phyloP scores from a whole-genome alignment of 2,329 filamentous ascomycete genomes.

The Colletotrichum falcatum region DNA sequence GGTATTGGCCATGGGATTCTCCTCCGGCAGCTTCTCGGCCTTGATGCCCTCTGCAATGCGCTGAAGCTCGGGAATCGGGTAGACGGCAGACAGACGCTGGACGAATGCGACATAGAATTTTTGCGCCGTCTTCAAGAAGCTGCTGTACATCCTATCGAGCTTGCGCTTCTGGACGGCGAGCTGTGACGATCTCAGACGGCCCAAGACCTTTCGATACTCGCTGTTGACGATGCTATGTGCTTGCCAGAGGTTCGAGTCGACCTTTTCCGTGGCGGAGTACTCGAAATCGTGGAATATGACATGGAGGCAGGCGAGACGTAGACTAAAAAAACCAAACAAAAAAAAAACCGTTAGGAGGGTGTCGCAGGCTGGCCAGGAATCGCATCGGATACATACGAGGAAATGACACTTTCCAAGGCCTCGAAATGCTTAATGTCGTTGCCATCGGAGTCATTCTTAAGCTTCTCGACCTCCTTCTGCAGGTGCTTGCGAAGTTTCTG shows the following conservation, averaged over 20 bases:
- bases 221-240: constrained; percentile 82
- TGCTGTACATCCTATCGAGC: constrained; percentile 82
- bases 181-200: constrained; percentile 63
- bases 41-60: constrained; percentile 58
- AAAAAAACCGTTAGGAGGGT: constrained; percentile 39
- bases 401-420: constrained; percentile 56
- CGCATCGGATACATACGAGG: constrained; percentile 51
- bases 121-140: constrained; percentile 89
- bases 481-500: constrained; percentile 58
- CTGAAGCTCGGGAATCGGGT: constrained; percentile 64
- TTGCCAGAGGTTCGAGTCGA: constrained; percentile 82
- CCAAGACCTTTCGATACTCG: constrained; percentile 79
- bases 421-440: constrained; percentile 58
- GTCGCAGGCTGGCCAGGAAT: constrained; percentile 11
- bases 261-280: constrained; percentile 70
- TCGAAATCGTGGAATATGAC: constrained; percentile 80
- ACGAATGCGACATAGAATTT: constrained; percentile 91
- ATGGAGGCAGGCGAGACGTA: constrained; percentile 78
- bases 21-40: constrained; percentile 55
- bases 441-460: constrained; percentile 52
- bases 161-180: constrained; percentile 77
- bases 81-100: constrained; percentile 76
- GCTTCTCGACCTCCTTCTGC: constrained; percentile 57
- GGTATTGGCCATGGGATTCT: constrained; percentile 59
- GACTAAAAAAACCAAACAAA: constrained; percentile 63